phyloP scores from a whole-genome alignment of 1,284 basidiomycete genomes.

The Puccinia triticina region DNA sequence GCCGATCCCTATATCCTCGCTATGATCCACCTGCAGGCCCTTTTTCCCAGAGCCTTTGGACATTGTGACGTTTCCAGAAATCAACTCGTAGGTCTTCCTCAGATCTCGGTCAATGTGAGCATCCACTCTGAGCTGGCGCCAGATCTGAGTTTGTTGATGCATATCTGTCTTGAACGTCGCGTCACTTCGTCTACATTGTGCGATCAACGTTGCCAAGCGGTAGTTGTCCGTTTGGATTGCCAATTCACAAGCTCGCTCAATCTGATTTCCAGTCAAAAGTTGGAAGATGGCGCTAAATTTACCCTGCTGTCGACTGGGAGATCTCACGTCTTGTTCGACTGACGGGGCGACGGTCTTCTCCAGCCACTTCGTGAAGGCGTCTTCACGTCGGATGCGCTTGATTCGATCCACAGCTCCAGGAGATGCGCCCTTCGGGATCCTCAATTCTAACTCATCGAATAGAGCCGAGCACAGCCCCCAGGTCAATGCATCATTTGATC shows the following conservation, averaged over 20 bases:
- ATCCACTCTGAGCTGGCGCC: constrained; percentile 78
- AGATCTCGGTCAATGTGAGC: constrained; percentile 72
- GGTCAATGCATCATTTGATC: constrained; percentile 74
- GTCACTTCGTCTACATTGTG: constrained; percentile 79
- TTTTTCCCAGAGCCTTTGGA: constrained; percentile 66
- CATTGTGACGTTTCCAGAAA: constrained; percentile 76
- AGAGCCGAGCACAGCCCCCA: constrained; percentile 88
- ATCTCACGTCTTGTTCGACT: constrained; percentile 75
- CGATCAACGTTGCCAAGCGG: constrained; percentile 86
- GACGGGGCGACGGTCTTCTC: constrained; percentile 72
- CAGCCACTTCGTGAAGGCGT: constrained; percentile 83
- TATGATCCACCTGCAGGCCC: constrained; percentile 66
- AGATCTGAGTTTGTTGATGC: constrained; percentile 75
- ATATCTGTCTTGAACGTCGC: constrained; percentile 76
- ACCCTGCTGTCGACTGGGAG: constrained; percentile 54
- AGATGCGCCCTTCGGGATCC: constrained; percentile 67
- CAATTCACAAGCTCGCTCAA: constrained; percentile 77
- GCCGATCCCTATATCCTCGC: constrained; percentile 72
- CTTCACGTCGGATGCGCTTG: constrained; percentile 72
- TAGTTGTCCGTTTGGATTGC: constrained; percentile 77
- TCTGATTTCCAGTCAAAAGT: constrained; percentile 82
- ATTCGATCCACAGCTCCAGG: constrained; percentile 69
- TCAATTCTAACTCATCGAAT: constrained; percentile 77
- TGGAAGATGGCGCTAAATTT: constrained; percentile 69
- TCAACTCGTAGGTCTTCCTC: constrained; percentile 79